Base-by-base conservation (phyloP, 139 green algal species). In the Diplosphaera chodatii region DNA sequence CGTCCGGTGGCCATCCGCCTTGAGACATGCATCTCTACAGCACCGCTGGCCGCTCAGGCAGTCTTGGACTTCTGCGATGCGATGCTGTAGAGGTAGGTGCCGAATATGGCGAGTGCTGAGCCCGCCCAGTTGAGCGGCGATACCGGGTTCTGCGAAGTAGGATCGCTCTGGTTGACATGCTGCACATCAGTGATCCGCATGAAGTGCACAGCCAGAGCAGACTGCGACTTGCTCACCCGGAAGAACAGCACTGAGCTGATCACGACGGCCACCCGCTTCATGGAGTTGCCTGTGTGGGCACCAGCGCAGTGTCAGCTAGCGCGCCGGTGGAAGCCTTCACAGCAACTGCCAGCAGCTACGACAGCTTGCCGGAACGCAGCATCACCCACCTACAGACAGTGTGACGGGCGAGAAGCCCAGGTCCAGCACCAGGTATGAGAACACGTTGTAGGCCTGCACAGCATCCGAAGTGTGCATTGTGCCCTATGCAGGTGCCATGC, bases 251-350 rank as follows among this genome's bases (percentile, higher is more conserved):
- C 78, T 16, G 76, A 83, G 40, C 73, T 82, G 22, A 92, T 87
- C 16, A 97, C 90, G n/a, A 97, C 91, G 34, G 86, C 91, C 37
- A 97, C 91, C 15, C 91, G 86, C 88, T 97, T 97, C 91, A 97
- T 96, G 33, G 91, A 94, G 88, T 97, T 97, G 72, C 89, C 88
- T 34, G 82, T 75, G 40, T 33, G 31, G 30, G 15, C 70, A 75
- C 70, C n/a, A n/a, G n/a, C n/a, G n/a, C n/a, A n/a, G n/a, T n/a
- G n/a, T n/a, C n/a, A n/a, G n/a, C n/a, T n/a, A n/a, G 48, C 48
- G 18, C 22, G 22, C 13, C 48, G 48, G 13, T 59, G 16, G 8
- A 10, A 59, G 48, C 8, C 8, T 48, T 8, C 37, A 48, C 37
- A 48, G 37, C n/a, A n/a, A n/a, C n/a, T n/a, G n/a, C n/a, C n/a